phyloP scores from a whole-genome alignment of 2,329 filamentous ascomycete genomes.

The Fusarium sp. region DNA sequence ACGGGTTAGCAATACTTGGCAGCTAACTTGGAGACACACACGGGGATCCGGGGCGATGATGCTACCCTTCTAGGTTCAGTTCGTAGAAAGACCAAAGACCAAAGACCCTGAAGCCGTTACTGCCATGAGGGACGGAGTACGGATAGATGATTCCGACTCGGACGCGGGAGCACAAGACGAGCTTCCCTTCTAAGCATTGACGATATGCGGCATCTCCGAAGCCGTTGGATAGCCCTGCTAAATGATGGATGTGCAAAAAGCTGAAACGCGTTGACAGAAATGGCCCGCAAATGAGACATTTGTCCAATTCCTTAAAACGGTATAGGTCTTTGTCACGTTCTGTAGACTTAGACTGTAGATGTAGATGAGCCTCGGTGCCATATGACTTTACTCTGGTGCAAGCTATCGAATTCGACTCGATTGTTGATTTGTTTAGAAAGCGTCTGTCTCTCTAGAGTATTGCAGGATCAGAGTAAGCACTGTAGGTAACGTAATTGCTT shows the following conservation, averaged over 20 bases:
- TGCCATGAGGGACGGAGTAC: not conserved
- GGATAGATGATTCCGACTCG: slow-evolving; percentile 1
- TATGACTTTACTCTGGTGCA: slow-evolving; percentile 33
- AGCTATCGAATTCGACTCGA: slow-evolving; percentile 24
- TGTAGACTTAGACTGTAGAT: not conserved
- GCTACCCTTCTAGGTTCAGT: slow-evolving; percentile 17
- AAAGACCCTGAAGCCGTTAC: not conserved
- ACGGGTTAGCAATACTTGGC: slow-evolving; percentile 39
- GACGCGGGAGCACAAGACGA: not conserved
- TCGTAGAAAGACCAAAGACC: slow-evolving; percentile 3
- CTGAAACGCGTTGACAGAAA: slow-evolving; percentile 46
- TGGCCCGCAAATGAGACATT: slow-evolving; percentile 42
- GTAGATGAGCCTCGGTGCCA: slow-evolving; percentile 36
- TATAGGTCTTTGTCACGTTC: slow-evolving; percentile 35
- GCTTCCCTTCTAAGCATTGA: slow-evolving; percentile 31
- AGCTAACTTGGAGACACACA: slow-evolving; percentile 8
- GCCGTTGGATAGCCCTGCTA: slow-evolving; percentile 26
- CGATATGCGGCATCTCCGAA: slow-evolving; percentile 36
- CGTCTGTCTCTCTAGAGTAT: not conserved
- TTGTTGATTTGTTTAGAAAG: not conserved
- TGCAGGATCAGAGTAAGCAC: not conserved
- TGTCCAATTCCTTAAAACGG: slow-evolving; percentile 36
- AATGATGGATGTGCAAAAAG: slow-evolving; percentile 25
- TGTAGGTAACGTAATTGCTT: not conserved
- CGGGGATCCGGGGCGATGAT: slow-evolving; percentile 35